Evolutionary conservation across 2,329 filamentous ascomycete species (phyloP).

Genomic region (Dactylellina sp.): DNA sequence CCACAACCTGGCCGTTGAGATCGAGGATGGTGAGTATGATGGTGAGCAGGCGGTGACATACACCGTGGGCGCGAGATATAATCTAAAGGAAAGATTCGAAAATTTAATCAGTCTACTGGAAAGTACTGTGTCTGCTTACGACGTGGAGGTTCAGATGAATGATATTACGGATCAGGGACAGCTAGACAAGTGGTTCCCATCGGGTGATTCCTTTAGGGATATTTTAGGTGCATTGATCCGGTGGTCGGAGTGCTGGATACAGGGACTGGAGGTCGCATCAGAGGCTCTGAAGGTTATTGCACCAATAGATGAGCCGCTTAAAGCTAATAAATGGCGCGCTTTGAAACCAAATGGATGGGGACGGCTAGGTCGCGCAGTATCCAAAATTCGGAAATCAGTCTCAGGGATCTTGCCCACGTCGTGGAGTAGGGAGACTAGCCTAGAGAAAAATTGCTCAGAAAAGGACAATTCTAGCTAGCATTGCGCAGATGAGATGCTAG

Average conservation of each 20-base stretch:
- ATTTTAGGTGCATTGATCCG: conserved; percentile 15
- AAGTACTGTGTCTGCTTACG: background rate
- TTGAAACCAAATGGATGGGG: background rate
- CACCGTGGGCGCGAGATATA: conserved; percentile 15
- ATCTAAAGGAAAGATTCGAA: conserved; percentile 26
- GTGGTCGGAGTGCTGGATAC: conserved; percentile 35
- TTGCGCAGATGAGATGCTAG: too few species aligned
- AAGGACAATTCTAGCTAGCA: background rate
- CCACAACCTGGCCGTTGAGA: conserved; percentile 14
- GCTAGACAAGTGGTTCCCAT: conserved; percentile 32
- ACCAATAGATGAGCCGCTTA: background rate
- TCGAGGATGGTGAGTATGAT: conserved; percentile 25
- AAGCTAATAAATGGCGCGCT: too few species aligned
- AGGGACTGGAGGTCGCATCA: conserved; percentile 1
- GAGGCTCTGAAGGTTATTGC: conserved; percentile 16
- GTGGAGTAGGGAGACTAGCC: background rate
- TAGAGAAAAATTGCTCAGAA: background rate
- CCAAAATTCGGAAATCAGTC: conserved; percentile 11
- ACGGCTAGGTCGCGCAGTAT: background rate
- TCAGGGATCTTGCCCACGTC: conserved; percentile 13
- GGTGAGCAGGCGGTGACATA: conserved; percentile 21
- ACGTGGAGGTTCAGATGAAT: conserved; percentile 13
- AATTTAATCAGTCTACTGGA: conserved; percentile 9
- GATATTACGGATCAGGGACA: conserved; percentile 4
- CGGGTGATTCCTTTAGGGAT: conserved; percentile 7